Base-by-base conservation (phyloP, 257 asterid genomes). In the Mitragyna speciosa region DNA sequence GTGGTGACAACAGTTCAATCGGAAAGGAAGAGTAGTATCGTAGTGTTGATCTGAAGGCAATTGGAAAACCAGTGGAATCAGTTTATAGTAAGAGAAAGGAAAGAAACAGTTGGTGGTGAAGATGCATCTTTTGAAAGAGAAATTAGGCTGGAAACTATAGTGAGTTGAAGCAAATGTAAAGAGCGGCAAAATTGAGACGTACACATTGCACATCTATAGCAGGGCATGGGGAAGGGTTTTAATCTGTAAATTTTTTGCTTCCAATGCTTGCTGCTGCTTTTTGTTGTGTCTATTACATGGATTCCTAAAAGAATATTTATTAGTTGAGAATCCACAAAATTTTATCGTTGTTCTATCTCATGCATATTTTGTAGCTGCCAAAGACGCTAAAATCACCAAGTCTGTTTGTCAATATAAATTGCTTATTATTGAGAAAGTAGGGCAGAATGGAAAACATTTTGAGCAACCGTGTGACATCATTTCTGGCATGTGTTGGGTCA, bases 101-200 rank as follows among this genome's bases (percentile, higher is more conserved):
- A 26, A 26, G 4, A 31, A 26, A 16, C 43, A 74, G 28, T 43
- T 58, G 51, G 71, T 10, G 81, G 56, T 20, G 78, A 69, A 49
- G 31, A 72, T 66, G 72, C 12, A 80, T 49, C 30, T 71, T 82
- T 81, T 72, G 77, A 58, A 69, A 2, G 41, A 36, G 79, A 36
- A 56, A 73, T 78, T 77, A 75, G 86, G 74, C 80, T 80, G 89
- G 83, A 79, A 83, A 79, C 68, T 79, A 87, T 79, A 73, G 83
- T 72, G 90, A 90, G 95, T 83, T 12, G 82, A 84, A 71, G 86
- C 73, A 89, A 83, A 89, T 90, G 95, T 89, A 89, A 92, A 90
- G 89, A 85, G 85, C 91, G 87, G 95, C 83, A 19, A 79, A 85
- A 77, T 59, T 68, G 80, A 31, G 78, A 75, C 41, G 30, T 41